Evolutionary conservation across 164 flowering plant genomes (phyloP).

Genomic region (Vitis amurensis): DNA sequence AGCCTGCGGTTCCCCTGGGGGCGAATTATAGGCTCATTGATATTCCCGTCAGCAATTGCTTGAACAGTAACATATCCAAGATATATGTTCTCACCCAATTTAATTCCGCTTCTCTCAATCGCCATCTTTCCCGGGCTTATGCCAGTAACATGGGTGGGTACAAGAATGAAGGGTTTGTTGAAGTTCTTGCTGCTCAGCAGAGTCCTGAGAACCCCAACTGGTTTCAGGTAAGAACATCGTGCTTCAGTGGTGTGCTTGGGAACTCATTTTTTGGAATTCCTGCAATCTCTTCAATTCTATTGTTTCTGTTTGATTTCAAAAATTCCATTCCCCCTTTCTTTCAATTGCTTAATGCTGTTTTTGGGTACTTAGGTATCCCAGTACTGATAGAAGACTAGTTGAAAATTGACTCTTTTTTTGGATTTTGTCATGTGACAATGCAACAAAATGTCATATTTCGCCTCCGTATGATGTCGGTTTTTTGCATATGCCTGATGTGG

Average conservation of each 20-base stretch:
- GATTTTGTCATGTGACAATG: too few species aligned
- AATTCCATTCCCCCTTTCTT: too few species aligned
- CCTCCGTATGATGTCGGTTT: too few species aligned
- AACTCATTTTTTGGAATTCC: too few species aligned
- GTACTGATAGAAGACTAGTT: too few species aligned
- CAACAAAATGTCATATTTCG: too few species aligned
- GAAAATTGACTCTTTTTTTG: too few species aligned
- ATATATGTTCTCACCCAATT: constrained; percentile 91
- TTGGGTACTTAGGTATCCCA: too few species aligned
- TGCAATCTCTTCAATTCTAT: too few species aligned
- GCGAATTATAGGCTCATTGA: constrained; percentile 91
- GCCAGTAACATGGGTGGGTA: constrained; percentile 82
- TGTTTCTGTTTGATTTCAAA: too few species aligned
- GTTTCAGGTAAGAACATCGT: constrained; percentile 65
- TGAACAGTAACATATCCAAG: constrained; percentile 84
- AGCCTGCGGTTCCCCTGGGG: constrained; percentile 90
- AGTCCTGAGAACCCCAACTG: constrained; percentile 94
- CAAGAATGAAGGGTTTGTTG: constrained; percentile 90
- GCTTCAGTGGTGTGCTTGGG: not conserved
- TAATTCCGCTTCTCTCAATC: constrained; percentile 91
- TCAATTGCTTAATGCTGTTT: too few species aligned
- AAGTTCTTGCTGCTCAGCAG: constrained; percentile 96
- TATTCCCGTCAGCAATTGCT: constrained; percentile 87
- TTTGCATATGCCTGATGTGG: too few species aligned
- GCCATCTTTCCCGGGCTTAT: constrained; percentile 85